phyloP scores from a whole-genome alignment of 139 green algal genomes.

The Pseudopediastrum boryanum region DNA sequence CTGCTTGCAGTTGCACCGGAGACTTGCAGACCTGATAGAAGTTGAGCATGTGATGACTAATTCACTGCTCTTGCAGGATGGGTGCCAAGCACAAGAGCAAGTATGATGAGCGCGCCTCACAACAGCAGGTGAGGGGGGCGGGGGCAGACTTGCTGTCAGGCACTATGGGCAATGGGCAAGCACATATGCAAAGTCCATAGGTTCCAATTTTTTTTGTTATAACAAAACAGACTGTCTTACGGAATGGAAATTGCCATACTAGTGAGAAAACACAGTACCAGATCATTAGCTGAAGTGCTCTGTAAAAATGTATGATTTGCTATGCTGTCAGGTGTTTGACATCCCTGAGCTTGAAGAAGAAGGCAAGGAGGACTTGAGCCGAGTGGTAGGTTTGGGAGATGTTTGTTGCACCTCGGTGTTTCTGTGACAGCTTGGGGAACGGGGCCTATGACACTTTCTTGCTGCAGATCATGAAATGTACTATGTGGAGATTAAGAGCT shows the following conservation, averaged over 20 bases:
- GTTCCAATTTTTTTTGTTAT: not conserved
- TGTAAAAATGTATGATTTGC: not conserved
- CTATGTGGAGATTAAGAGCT: not conserved
- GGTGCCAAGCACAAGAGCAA: conserved; percentile 17
- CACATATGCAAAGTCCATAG: not conserved
- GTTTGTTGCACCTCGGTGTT: not conserved
- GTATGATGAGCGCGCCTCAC: too few species aligned
- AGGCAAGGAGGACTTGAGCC: conserved; percentile 57
- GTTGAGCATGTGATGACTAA: not conserved
- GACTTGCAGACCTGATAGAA: not conserved
- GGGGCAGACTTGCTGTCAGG: not conserved
- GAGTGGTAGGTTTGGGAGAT: conserved; percentile 36
- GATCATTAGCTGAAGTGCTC: not conserved
- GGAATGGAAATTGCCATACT: not conserved
- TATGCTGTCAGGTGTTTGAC: conserved; percentile 9
- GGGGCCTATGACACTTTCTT: not conserved
- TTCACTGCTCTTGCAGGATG: not conserved
- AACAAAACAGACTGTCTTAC: not conserved
- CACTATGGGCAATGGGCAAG: not conserved
- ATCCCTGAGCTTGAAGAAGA: conserved; percentile 65
- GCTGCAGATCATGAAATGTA: not conserved
- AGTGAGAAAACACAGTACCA: not conserved
- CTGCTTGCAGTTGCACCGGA: not conserved
- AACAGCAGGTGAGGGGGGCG: conserved; percentile 13
- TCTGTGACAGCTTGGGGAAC: not conserved